Conservation (phyloP, 192 early-diverging fungal genomes). For the Coemansia sp. region DNA sequence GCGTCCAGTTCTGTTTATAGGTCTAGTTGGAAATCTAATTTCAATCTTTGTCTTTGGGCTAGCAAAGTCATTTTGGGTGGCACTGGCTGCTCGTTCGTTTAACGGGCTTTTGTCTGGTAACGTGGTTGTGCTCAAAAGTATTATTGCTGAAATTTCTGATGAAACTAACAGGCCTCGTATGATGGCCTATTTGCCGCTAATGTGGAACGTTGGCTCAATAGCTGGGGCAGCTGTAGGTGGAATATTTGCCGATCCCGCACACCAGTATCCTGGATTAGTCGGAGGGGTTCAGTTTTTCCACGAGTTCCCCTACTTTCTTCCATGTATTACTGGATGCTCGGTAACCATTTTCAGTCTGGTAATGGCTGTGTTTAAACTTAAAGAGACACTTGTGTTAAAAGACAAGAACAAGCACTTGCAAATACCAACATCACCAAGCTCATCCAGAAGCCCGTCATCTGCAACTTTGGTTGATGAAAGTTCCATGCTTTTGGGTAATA, state of each 20-base stretch:
- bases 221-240: conserved; percentile 78
- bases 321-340: conserved; percentile 68
- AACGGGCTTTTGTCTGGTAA: conserved; percentile 78
- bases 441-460: not conserved
- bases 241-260: conserved; percentile 71
- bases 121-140: conserved; percentile 77
- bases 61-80: conserved; percentile 58
- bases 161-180: conserved; percentile 72
- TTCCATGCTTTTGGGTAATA: not conserved
- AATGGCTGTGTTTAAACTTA: conserved; percentile 61
- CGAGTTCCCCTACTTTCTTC: conserved; percentile 79
- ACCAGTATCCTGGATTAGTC: conserved; percentile 64
- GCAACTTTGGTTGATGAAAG: not conserved
- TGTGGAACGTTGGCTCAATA: conserved; percentile 66
- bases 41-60: conserved; percentile 74
- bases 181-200: conserved; percentile 75
- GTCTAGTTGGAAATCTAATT: conserved; percentile 74
- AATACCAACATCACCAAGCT: not conserved
- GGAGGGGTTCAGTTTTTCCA: conserved; percentile 61
- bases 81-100: conserved; percentile 62
- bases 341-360: conserved; percentile 66
- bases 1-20: conserved; percentile 77
- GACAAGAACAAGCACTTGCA: not conserved
- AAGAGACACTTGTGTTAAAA: conserved; percentile 58
- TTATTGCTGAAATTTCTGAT: conserved; percentile 87